Evolutionary conservation across 306 rosid genomes (phyloP).

Genomic region (Cicer cuneatum): DNA sequence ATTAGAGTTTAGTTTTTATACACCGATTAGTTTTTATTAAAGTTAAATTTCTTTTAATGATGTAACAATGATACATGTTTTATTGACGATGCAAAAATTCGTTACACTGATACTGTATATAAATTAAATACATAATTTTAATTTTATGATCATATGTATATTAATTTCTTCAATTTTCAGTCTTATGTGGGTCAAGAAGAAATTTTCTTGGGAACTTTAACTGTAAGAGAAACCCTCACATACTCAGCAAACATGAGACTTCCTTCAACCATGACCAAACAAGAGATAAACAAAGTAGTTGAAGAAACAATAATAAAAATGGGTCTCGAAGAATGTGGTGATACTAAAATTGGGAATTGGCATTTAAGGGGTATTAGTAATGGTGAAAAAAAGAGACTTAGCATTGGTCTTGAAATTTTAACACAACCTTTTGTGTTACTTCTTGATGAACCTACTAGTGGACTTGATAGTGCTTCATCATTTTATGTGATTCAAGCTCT

Average conservation of each 20-base stretch:
- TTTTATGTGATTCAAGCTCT: constrained; percentile 71
- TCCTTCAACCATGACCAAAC: constrained; percentile 53
- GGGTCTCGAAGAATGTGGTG: constrained; percentile 81
- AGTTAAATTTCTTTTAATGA: too few relatives aligned
- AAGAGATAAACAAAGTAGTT: constrained; percentile 59
- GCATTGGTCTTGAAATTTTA: constrained; percentile 76
- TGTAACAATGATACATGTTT: too few relatives aligned
- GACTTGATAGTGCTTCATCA: constrained; percentile 85
- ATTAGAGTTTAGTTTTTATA: too few relatives aligned
- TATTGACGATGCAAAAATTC: too few relatives aligned
- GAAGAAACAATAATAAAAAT: constrained; percentile 61
- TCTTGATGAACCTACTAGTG: constrained; percentile 87
- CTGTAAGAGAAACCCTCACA: constrained; percentile 72
- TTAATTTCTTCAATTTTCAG: constrained; percentile 48
- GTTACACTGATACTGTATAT: too few relatives aligned
- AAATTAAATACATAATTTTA: too few relatives aligned
- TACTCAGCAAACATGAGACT: constrained; percentile 76
- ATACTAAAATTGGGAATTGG: constrained; percentile 76
- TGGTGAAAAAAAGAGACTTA: constrained; percentile 78
- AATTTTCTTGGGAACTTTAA: constrained; percentile 67
- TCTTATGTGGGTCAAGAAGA: constrained; percentile 85
- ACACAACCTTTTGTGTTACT: constrained; percentile 67
- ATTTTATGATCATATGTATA: neutral
- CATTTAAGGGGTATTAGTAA: constrained; percentile 73
- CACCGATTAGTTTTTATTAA: too few relatives aligned